phyloP scores from a whole-genome alignment of 257 asterid genomes.

The Gardenia jasminoides region DNA sequence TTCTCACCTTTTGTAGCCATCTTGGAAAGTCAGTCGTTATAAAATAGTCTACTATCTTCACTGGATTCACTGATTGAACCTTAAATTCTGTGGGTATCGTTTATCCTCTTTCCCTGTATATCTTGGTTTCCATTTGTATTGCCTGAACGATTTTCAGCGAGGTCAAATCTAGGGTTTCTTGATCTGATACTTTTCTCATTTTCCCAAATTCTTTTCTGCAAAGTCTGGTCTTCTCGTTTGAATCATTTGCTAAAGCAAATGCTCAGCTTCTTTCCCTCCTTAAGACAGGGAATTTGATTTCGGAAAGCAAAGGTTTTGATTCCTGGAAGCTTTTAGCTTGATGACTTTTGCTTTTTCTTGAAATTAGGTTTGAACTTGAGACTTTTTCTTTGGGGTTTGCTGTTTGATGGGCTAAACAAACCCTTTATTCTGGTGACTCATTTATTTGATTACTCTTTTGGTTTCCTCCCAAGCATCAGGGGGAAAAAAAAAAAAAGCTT shows the following conservation, averaged over 20 bases:
- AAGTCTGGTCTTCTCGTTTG: conserved; percentile 42
- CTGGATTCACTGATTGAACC: conserved; percentile 9
- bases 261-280: conserved; percentile 53
- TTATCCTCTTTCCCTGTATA: neutral
- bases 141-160: conserved; percentile 20
- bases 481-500: conserved; percentile 30
- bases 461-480: conserved; percentile 28
- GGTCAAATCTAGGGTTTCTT: conserved; percentile 50
- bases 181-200: conserved; percentile 36
- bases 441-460: conserved; percentile 29
- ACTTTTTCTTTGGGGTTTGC: conserved; percentile 42
- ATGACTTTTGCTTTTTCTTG: conserved; percentile 64
- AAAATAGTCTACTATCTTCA: conserved; percentile 7
- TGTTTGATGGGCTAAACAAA: conserved; percentile 53
- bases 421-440: conserved; percentile 29
- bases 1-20: conserved; percentile 11
- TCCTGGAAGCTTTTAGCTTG: conserved; percentile 60
- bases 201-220: conserved; percentile 12
- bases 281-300: conserved; percentile 43
- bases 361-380: conserved; percentile 39
- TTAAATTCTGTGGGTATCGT: conserved; percentile 16
- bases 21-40: neutral
- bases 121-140: conserved; percentile 7
- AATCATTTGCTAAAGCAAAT: conserved; percentile 39
- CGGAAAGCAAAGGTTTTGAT: conserved; percentile 66